Evolutionary conservation across 768 basidiomycete species (phyloP), one percentile per base, ranked within the genome.

Genomic region (Hygrocybe punicea): DNA sequence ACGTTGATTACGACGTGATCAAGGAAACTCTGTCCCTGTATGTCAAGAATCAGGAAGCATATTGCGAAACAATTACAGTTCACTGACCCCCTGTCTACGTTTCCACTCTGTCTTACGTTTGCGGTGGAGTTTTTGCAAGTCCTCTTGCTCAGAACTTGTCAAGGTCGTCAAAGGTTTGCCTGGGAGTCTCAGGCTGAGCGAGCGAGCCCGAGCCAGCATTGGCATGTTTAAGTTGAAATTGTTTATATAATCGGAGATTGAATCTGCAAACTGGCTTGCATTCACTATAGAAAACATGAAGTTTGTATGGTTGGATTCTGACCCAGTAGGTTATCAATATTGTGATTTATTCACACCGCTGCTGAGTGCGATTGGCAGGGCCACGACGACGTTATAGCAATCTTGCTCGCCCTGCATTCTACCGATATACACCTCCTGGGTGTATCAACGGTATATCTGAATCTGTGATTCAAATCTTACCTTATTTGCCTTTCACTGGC

Each of bases 351-450:
- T n/a, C 21, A 19, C 17, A 16, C 16, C 33, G 57, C 39, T 10
- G 40, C 53, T 36, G 63, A 37, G 56, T 39, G 23, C 53, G n/a
- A 34, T 9, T 44, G 45, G 46, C 51, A 91, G 89, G 92, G 93
- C 13, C 93, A 95, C 64, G 93, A 96, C 64, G 93, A 95, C 73
- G 93, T 89, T 4, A 85, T 84, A 10, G 91, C 91, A 3, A 85
- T 95, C 51, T 74, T 95, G 66, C 73, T 94, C 8, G 91, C 90
- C 4, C 66, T 88, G 4, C 83, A 91, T 61, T 78, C 79, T 11
- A 77, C 81, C 1, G 78, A 85, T 58, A 79, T 93, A 55, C 70
- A 79, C 36, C 81, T 96, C 17, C 71, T 93, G 6, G 93, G 93
- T 1, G 73, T 95, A n/a, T 93, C 92, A 0, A 91, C 91, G 23